Evolutionary conservation across 176 grass and related monocot genomes (phyloP), one percentile per base, ranked within the genome.

Genomic region (Puccinellia tenuiflora): DNA sequence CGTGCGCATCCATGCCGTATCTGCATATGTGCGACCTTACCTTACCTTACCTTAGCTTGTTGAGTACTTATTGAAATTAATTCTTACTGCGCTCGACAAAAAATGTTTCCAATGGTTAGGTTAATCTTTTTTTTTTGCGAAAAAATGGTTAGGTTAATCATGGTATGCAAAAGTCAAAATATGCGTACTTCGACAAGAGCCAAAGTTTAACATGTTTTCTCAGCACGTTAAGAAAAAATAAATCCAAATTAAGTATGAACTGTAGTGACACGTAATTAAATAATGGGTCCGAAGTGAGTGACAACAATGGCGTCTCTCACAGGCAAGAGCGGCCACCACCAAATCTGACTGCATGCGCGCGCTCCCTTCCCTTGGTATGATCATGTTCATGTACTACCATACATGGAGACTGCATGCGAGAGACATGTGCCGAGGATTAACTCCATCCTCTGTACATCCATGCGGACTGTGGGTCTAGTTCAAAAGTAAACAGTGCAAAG

Each of bases 401-500:
- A 77, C 77, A 62, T 62, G 51, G 51, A 43, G 22, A 47, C 76
- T 42, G 42, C 42, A 13, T 68, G 77, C 69, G 31, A 8, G 9
- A 52, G 77, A 37, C 88, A 76, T 65, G 88, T 77, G 78, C 53
- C 54, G 86, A 20, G 45, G 67, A 35, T 90, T 86, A 78, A 82
- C 54, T 73, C 50, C 18, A 60, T 25, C 42, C 7, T 56, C 26
- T 20, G 62, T 66, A 31, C 45, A 31, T 83, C 68, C 45, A 31
- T 83, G 68, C 21, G 50, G 17, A 81, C 81, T 35, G 34, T 53
- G 75, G 34, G 11, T 21, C 21, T 25, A 7, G 14, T 81, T 71
- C 80, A 53, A 53, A 53, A 24, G 65, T 64, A 25, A 39, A 73
- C n/a, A 64, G 75, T 83, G 31, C 53, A 39, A n/a, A 14, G 3